Evolutionary conservation across 1,284 basidiomycete species (phyloP).

Genomic region (Veloboletus limbatus): DNA sequence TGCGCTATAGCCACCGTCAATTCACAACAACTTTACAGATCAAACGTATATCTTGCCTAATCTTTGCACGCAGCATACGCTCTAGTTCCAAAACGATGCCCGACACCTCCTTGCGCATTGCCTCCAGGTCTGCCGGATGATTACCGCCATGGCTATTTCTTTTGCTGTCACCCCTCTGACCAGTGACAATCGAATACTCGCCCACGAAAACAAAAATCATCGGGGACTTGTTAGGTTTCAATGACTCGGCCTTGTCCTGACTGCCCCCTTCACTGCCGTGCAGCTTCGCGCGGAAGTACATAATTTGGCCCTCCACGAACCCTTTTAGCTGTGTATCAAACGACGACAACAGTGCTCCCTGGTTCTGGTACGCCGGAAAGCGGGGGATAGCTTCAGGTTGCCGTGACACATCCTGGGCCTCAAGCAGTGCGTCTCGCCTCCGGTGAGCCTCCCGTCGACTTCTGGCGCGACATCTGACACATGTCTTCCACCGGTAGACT

Average conservation of each 20-base stretch:
- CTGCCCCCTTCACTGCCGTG: too few relatives aligned
- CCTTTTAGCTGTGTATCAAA: slow-evolving; percentile 18
- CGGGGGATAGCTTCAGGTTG: slow-evolving; percentile 11
- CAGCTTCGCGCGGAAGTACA: slow-evolving; percentile 21
- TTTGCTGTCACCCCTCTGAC: slow-evolving; percentile 36
- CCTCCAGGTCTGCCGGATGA: not conserved
- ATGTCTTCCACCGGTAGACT: slow-evolving; percentile 25
- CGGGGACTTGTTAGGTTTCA: slow-evolving; percentile 2
- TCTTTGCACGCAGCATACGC: slow-evolving; percentile 20
- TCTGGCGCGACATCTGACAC: slow-evolving; percentile 17
- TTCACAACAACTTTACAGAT: not conserved
- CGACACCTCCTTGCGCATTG: slow-evolving; percentile 22
- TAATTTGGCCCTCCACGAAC: slow-evolving; percentile 28
- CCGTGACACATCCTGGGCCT: not conserved
- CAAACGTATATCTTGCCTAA: slow-evolving; percentile 37
- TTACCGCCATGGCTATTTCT: slow-evolving; percentile 19
- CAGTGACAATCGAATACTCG: slow-evolving; percentile 51
- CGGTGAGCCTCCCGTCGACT: slow-evolving; percentile 11
- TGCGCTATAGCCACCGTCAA: slow-evolving; percentile 22
- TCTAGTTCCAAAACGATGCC: slow-evolving; percentile 18
- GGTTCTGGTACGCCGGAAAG: slow-evolving; percentile 21
- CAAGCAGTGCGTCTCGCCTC: not conserved
- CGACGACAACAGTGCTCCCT: slow-evolving; percentile 13
- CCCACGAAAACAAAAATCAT: slow-evolving; percentile 49
- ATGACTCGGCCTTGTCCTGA: too few relatives aligned